Evolutionary conservation across 2,329 filamentous ascomycete species (phyloP), one percentile per base, ranked within the genome.

Genomic region (Colletotrichum sojae): DNA sequence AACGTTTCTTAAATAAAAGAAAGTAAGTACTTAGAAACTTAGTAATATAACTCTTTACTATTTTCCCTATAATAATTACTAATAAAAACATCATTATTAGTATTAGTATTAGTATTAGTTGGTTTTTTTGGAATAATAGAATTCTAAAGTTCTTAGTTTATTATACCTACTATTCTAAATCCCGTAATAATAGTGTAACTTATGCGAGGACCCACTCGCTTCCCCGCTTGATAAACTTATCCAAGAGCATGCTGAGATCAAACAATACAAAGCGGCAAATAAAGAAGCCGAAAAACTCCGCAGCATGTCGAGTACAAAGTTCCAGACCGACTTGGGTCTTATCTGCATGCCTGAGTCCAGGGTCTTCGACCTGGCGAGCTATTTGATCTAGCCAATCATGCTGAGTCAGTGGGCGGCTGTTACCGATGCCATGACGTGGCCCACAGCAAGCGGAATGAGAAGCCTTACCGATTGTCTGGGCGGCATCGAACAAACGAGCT

Each of bases 201-300:
- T 31, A 31, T 31, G 77, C 74, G 16, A 85, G 75, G 67, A 98
- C 94, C 95, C 95, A 99, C 85, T 99, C 95, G 75, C 92, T 97
- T 25, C 95, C 95, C 73, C 95, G 90, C 85, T 99, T 99, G 79
- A 99, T 91, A 77, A 96, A 98, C 79, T 98, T 99, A 80, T 99
- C 96, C 74, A 99, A 85, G 83, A 99, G 85, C 77, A 96, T 80
- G 46, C 90, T 88, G 70, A 99, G 83, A 79, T 99, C 96, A 4
- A 90, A 86, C 70, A 99, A 84, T n/a, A 95, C 94, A 78, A 99
- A 99, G 18, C 96, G 92, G 80, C 95, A 98, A 31, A 99, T 88
- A 79, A 96, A 98, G 80, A 99, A 98, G 16, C 92, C 95, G 79
- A 99, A 99, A 81, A 99, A 99, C 81, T 99, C 96, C 40, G 95